Evolutionary conservation across 2,329 filamentous ascomycete species (phyloP), one percentile per base, ranked within the genome.

Genomic region (Penicillium sp.): DNA sequence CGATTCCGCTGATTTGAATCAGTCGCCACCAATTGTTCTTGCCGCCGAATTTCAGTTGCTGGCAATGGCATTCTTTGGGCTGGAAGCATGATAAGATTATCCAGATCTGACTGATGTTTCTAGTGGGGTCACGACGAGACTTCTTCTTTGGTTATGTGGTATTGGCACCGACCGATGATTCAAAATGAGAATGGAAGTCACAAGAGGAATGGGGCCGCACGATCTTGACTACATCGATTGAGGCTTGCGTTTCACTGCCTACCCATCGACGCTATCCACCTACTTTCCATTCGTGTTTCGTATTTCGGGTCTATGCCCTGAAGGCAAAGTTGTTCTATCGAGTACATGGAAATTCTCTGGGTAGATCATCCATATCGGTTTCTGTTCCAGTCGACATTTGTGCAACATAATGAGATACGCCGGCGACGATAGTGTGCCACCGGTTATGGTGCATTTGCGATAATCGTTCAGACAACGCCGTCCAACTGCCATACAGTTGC

Each of bases 271-370:
- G 9, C 6, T 53, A 53, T 24, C 45, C 53, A 3, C 47, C 51
- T 4, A 57, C 47, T 9, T 58, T 55, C 13, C 46, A 55, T 32
- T 58, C 53, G 2, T 61, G 56, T 38, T 55, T 58, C 5, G 38
- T 57, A 9, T 57, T 55, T 8, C 50, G 55, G 9, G 44, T 34
- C 8, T 60, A 58, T 40, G 34, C 54, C 1, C 2, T 59, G 10
- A 54, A 45, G n/a, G 24, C 48, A 2, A 45, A 6, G 4, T 15
- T 57, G 2, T 41, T 38, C 6, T 54, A 42, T 40, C 34, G 28
- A 26, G 21, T 26, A 22, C 43, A 52, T 31, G 33, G 24, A 7
- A 42, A 44, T 15, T 2, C 24, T 3, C 10, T 19, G 17, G 22
- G 49, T 15, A 50, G 28, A 19, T 46, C 35, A 6, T 29, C n/a